phyloP scores from a whole-genome alignment of 2,329 filamentous ascomycete genomes.

The Nothomitra cinnamomea region DNA sequence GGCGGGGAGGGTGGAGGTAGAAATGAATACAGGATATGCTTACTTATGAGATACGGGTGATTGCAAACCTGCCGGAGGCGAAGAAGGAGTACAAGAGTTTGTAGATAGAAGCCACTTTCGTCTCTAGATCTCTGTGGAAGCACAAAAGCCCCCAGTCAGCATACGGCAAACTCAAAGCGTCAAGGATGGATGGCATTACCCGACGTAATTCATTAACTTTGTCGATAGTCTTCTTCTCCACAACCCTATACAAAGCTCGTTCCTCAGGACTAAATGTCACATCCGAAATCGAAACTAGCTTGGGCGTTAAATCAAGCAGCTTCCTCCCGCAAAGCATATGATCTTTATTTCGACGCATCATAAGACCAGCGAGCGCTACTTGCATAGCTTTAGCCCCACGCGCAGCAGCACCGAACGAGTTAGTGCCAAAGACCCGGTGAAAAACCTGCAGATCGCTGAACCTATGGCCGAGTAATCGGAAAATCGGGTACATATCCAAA shows the following conservation, averaged over 20 bases:
- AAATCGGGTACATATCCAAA: constrained; percentile 62
- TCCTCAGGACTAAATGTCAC: constrained; percentile 62
- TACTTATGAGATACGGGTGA: constrained; percentile 69
- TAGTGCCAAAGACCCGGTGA: constrained; percentile 45
- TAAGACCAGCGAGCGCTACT: constrained; percentile 60
- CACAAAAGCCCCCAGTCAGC: too few relatives aligned
- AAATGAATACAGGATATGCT: constrained; percentile 15
- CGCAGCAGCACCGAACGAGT: constrained; percentile 45
- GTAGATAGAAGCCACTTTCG: constrained; percentile 57
- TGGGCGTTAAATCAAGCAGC: background rate
- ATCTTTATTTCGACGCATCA: constrained; percentile 69
- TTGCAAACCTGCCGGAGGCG: constrained; percentile 76
- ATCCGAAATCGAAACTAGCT: background rate
- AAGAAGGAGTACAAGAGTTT: constrained; percentile 64
- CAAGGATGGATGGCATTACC: constrained; percentile 6
- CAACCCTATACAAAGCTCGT: constrained; percentile 58
- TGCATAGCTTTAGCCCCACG: constrained; percentile 44
- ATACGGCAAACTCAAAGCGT: too few relatives aligned
- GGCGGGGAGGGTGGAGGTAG: background rate
- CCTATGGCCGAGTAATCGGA: constrained; percentile 64
- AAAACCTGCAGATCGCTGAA: constrained; percentile 59
- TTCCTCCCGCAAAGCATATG: constrained; percentile 55
- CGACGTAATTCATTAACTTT: constrained; percentile 38
- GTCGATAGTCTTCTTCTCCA: constrained; percentile 63
- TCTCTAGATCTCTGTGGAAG: constrained; percentile 38